These are phyloP conservation scores for Cadophora sp. DNA, from an alignment of 2,329 filamentous ascomycete species.

Conservation along the genomic window DNA sequence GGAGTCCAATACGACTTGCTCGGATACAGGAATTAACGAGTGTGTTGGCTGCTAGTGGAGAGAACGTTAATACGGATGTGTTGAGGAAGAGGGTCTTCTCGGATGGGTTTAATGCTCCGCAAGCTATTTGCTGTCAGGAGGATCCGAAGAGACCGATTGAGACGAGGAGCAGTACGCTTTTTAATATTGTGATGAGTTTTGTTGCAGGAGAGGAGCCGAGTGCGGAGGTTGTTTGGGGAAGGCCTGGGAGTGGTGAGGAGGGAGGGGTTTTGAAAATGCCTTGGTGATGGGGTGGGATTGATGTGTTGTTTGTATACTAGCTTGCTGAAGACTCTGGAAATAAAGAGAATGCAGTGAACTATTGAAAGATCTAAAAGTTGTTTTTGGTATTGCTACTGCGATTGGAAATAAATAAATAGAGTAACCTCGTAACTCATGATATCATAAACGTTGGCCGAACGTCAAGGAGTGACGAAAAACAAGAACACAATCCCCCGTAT, in stretches of 20 bases:
- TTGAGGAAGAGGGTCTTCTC: slow-evolving; percentile 47
- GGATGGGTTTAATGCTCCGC: slow-evolving; percentile 47
- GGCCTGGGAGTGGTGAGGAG: slow-evolving; percentile 30
- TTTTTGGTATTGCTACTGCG: background rate
- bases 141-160: slow-evolving; percentile 41
- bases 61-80: slow-evolving; percentile 35
- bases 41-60: slow-evolving; percentile 36
- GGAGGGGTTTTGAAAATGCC: slow-evolving; percentile 31
- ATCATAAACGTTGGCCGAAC: slow-evolving; percentile 5
- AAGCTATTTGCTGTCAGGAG: slow-evolving; percentile 47
- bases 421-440: slow-evolving; percentile 10
- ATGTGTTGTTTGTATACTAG: background rate
- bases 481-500: too few species aligned
- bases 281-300: slow-evolving; percentile 20
- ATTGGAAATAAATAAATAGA: background rate
- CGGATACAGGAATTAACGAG: slow-evolving; percentile 40
- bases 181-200: slow-evolving; percentile 49
- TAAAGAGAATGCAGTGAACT: background rate
- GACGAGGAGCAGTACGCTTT: slow-evolving; percentile 45
- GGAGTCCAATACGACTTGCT: slow-evolving; percentile 45
- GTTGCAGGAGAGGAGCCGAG: slow-evolving; percentile 29
- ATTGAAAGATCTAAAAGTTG: background rate
- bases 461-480: background rate
- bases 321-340: background rate
- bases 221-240: slow-evolving; percentile 46